Conservation (phyloP, 768 basidiomycete genomes). For the Neoboletus subvelutipes region DNA sequence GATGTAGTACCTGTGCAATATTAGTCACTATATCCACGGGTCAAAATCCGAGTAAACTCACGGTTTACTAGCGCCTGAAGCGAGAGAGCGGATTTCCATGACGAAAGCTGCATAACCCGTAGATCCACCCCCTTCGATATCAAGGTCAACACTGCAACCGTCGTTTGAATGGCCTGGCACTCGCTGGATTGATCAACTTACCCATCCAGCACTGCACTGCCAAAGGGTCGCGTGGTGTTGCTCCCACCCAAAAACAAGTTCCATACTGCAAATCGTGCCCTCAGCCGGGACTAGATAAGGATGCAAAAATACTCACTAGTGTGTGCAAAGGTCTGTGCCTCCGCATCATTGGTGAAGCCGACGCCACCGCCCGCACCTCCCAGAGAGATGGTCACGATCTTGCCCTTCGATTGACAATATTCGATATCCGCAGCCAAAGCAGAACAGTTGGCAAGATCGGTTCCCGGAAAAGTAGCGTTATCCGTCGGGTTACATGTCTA, state of each 20-base stretch:
- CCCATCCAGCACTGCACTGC: constrained; percentile 47
- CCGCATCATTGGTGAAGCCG: constrained; percentile 38
- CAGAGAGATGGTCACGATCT: constrained; percentile 46
- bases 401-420: constrained; percentile 45
- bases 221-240: constrained; percentile 44
- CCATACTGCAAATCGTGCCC: constrained; percentile 33
- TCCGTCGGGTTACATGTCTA: constrained; percentile 44
- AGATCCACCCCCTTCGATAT: constrained; percentile 68
- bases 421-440: constrained; percentile 42
- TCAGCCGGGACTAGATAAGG: constrained; percentile 8
- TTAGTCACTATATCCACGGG: constrained; percentile 2
- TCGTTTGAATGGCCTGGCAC: background rate
- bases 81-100: constrained; percentile 27
- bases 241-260: constrained; percentile 49
- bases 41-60: background rate
- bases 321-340: constrained; percentile 36
- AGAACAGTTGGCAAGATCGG: constrained; percentile 40
- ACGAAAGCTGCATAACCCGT: constrained; percentile 49
- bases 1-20: constrained; percentile 52
- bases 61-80: constrained; percentile 24
- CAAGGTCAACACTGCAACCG: constrained; percentile 57
- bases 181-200: constrained; percentile 18
- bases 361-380: constrained; percentile 44
- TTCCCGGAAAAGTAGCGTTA: constrained; percentile 43
- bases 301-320: constrained; percentile 18